A percentile compares a stretch with the other conserved stretches of the same genome.
phyloP scores from a whole-genome alignment of 2,329 filamentous ascomycete species.

The Trichoderma asperellum region DNA sequence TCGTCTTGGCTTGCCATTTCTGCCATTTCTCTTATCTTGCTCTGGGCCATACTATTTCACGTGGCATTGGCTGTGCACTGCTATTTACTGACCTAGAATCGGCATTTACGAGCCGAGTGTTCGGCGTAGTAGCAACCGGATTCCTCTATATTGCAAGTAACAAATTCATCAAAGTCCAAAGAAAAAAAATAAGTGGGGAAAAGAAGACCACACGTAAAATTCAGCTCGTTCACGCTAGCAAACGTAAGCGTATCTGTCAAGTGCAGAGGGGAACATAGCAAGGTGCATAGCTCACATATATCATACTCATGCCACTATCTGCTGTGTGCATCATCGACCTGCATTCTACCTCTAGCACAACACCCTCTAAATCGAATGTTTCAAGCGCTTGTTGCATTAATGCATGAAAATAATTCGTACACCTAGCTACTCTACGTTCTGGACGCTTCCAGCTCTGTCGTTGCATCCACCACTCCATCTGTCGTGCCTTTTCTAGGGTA shows the following conservation, averaged over 20 bases:
- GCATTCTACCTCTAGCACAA: background rate
- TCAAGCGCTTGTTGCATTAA: background rate
- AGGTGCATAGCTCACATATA: too few relatives aligned
- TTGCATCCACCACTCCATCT: background rate
- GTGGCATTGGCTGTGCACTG: background rate
- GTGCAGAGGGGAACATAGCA: background rate
- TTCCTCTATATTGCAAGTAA: background rate
- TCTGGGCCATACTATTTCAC: background rate
- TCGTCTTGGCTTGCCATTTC: constrained; percentile 23
- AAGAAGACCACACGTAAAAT: background rate
- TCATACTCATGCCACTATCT: background rate
- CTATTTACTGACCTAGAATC: too few relatives aligned
- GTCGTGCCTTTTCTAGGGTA: constrained; percentile 9
- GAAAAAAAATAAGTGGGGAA: too few relatives aligned
- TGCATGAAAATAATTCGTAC: background rate
- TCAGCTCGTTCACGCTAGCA: background rate
- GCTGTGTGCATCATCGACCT: background rate
- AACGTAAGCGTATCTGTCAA: too few relatives aligned
- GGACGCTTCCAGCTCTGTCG: background rate
- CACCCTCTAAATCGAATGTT: background rate
- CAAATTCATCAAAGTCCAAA: background rate
- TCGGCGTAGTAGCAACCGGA: background rate
- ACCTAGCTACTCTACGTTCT: background rate
- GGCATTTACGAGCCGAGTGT: background rate
- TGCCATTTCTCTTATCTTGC: background rate